Percentiles rank a stretch among this genome's conserved stretches.
Evolutionary conservation across 495 filamentous ascomycete genomes (phyloP).

Genomic region (Corynascus novoguineensis): DNA sequence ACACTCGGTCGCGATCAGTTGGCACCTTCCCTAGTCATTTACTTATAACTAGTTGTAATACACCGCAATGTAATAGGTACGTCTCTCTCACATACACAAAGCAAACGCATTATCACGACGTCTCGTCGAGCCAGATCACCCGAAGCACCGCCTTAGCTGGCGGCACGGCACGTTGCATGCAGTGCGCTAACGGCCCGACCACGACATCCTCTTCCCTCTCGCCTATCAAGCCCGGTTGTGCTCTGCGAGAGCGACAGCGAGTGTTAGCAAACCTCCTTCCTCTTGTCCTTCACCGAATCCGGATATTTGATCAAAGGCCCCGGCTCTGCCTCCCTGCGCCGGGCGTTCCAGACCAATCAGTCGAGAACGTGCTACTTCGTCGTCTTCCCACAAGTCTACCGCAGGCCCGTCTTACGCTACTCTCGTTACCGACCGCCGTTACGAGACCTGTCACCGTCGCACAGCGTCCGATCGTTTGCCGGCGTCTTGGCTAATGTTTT

Average conservation of each 20-base stretch:
- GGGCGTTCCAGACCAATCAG: slow-evolving; percentile 29
- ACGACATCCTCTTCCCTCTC: neutral
- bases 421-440: neutral
- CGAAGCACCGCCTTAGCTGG: neutral
- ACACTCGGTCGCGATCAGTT: too few species aligned
- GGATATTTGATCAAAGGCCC: neutral
- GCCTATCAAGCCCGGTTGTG: neutral
- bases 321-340: slow-evolving; percentile 16
- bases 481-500: neutral
- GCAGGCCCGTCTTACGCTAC: too few species aligned
- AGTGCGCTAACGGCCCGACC: slow-evolving; percentile 9
- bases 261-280: neutral
- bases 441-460: neutral
- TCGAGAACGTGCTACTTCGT: slow-evolving; percentile 34
- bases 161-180: slow-evolving; percentile 14
- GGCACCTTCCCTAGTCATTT: too few species aligned
- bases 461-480: neutral
- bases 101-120: too few species aligned
- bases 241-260: neutral
- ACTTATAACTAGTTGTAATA: too few species aligned
- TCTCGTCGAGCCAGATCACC: too few species aligned
- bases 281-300: neutral
- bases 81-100: too few species aligned
- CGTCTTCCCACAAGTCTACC: too few species aligned
- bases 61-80: too few species aligned